Conservation (phyloP, 164 flowering plant genomes). For the Houttuynia cordata region DNA sequence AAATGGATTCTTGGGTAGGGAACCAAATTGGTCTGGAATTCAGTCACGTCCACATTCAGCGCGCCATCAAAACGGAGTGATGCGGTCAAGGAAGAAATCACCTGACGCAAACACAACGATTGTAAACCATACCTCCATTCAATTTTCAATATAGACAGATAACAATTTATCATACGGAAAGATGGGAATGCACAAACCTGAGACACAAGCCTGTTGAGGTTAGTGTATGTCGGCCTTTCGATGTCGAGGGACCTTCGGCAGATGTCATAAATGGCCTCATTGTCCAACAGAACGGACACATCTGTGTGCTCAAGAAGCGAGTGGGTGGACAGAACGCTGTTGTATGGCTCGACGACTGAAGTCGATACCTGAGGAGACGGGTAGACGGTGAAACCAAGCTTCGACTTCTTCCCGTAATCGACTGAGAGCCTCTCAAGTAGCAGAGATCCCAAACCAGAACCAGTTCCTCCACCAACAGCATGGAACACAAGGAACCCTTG, state of each 20-base stretch:
- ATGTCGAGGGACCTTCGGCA: conserved; percentile 50
- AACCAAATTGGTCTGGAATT: conserved; percentile 57
- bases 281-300: conserved; percentile 48
- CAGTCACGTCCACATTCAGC: conserved; percentile 57
- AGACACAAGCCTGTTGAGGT: conserved; percentile 54
- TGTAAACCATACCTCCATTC: not conserved
- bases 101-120: conserved; percentile 17
- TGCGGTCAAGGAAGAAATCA: conserved; percentile 54
- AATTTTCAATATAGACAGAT: no score
- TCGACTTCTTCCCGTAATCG: conserved; percentile 33
- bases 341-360: conserved; percentile 63
- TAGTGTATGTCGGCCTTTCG: conserved; percentile 63
- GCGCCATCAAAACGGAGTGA: conserved; percentile 62
- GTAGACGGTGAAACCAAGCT: conserved; percentile 10
- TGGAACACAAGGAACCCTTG: conserved; percentile 66
- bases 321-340: conserved; percentile 53
- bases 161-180: no score
- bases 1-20: conserved; percentile 65
- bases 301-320: conserved; percentile 60
- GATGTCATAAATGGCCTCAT: conserved; percentile 62
- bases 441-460: conserved; percentile 62
- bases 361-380: conserved; percentile 55
- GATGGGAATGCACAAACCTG: conserved; percentile 18
- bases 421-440: conserved; percentile 59
- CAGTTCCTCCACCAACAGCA: conserved; percentile 73